These are phyloP conservation scores for Trametes cinnabarina DNA, from an alignment of 768 basidiomycete genomes.

Conservation along the genomic window DNA sequence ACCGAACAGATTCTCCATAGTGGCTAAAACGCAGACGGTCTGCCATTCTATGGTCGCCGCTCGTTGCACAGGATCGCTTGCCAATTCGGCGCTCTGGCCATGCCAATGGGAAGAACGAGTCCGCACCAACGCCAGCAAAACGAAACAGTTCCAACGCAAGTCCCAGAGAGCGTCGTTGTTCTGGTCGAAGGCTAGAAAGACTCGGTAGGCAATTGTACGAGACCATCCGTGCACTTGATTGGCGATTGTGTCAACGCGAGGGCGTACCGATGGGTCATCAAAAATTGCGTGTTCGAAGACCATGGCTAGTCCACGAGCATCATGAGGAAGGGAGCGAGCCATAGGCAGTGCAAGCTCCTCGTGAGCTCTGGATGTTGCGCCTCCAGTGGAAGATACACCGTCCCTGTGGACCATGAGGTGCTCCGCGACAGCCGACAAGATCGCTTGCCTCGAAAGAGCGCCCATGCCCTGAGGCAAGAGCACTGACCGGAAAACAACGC, in stretches of 20 bases:
- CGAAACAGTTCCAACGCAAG: conserved; percentile 14
- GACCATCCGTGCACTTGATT: neutral
- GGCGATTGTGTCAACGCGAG: neutral
- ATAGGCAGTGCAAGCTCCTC: neutral
- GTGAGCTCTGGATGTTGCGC: neutral
- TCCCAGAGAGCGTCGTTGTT: neutral
- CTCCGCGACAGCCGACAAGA: conserved; percentile 12
- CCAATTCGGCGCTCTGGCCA: neutral
- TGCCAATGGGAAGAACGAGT: neutral
- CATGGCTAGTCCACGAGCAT: neutral
- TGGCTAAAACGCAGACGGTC: conserved; percentile 14
- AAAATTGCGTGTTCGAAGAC: neutral
- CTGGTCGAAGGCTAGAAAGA: neutral
- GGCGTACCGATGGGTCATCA: too few species aligned
- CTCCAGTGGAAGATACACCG: neutral
- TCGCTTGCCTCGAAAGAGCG: neutral
- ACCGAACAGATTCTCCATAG: conserved; percentile 6
- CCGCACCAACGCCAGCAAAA: conserved; percentile 11
- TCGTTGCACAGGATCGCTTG: neutral
- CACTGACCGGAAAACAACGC: neutral
- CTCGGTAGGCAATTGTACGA: neutral
- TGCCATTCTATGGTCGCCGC: conserved; percentile 21
- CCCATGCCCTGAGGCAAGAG: neutral
- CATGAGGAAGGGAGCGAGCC: neutral
- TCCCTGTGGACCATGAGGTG: neutral